Base-by-base conservation (phyloP, 73 alveolate species). In the Blepharisma japonicum region DNA sequence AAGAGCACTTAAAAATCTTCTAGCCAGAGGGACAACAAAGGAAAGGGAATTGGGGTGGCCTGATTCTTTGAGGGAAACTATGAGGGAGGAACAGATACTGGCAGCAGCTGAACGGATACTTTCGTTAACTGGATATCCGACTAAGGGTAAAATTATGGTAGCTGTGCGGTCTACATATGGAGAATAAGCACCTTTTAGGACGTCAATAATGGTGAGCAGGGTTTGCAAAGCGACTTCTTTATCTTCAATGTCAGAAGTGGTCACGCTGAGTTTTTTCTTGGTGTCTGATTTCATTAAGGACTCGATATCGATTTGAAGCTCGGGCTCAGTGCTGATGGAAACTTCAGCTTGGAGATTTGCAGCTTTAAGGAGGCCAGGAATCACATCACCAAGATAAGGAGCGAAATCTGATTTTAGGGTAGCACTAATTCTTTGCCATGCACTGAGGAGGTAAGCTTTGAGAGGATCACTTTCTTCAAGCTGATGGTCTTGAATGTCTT, bases 391-490 rank as follows among this genome's bases (percentile, higher is more conserved):
- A 3, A 87, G 74, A 83, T 77, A 87, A 5, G 87, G 86, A 14
- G 86, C 80, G 82, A 87, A 83, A 21, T 87, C 90, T 55, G 56
- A 56, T 72, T 74, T 83, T 88, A 87, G 68, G 27, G 78, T 45
- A 23, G 83, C 49, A 55, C 86, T 51, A 47, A 87, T 80, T 79
- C 94, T 82, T 67, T 87, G 80, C 94, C 94, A 87, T 27, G 94
- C 90, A 8, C 86, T 45, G 48, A 87, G 81, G 7, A 87, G 54
- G 71, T 87, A 87, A 21, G 84, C 68, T 51, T 83, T 77, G 55
- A 82, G 86, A 27, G 94, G 90, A 55, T 87, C 94, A 42, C 56
- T 74, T 7, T 68, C 46, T 18, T 83, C 87, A 2, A 78, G 77
- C 23, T 56, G 72, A 11, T 74, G 77, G 79, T 68, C 78, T 79